A percentile compares a stretch with the other conserved stretches of the same genome.
Evolutionary conservation across 2,329 filamentous ascomycete species (phyloP).

Genomic region (Exophiala spinifera): DNA sequence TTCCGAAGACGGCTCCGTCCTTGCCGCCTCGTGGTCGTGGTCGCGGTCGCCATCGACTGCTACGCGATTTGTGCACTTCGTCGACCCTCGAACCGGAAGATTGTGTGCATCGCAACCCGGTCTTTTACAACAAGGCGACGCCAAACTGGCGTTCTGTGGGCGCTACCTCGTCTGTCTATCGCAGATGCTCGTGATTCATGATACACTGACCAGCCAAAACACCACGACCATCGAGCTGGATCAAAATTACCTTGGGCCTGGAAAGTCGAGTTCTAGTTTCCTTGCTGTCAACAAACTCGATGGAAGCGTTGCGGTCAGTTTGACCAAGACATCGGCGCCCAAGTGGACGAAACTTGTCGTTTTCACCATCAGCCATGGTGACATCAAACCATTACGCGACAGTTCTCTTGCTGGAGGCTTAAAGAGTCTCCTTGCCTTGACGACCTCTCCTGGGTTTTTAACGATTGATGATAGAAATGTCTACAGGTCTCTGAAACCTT

Average conservation of each 20-base stretch:
- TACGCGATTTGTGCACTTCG: constrained; percentile 65
- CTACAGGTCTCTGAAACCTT: constrained; percentile 2
- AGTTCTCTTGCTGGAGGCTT: constrained; percentile 7
- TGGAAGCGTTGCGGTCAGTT: constrained; percentile 20
- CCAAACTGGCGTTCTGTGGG: constrained; percentile 68
- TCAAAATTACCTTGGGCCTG: constrained; percentile 6
- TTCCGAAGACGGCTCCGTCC: constrained; percentile 77
- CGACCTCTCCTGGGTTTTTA: constrained; percentile 18
- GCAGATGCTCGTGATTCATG: constrained; percentile 71
- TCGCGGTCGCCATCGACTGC: constrained; percentile 50
- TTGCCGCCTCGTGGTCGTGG: constrained; percentile 58
- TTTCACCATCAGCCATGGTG: constrained; percentile 1
- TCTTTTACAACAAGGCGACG: constrained; percentile 63
- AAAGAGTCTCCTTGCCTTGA: constrained; percentile 15
- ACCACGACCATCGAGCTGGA: constrained; percentile 12
- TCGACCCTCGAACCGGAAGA: constrained; percentile 68
- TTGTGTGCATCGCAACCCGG: constrained; percentile 66
- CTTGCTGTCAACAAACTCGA: constrained; percentile 22
- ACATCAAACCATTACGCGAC: constrained; percentile 11
- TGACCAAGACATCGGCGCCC: constrained; percentile 5
- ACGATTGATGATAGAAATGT: constrained; percentile 20
- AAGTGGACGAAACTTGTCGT: constrained; percentile 11
- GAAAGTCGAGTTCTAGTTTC: constrained; percentile 6
- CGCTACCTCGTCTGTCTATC: constrained; percentile 74
- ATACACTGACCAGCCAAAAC: constrained; percentile 59